Base-by-base conservation (phyloP, 2,329 filamentous ascomycete species). In the Aspergillus awamori region DNA sequence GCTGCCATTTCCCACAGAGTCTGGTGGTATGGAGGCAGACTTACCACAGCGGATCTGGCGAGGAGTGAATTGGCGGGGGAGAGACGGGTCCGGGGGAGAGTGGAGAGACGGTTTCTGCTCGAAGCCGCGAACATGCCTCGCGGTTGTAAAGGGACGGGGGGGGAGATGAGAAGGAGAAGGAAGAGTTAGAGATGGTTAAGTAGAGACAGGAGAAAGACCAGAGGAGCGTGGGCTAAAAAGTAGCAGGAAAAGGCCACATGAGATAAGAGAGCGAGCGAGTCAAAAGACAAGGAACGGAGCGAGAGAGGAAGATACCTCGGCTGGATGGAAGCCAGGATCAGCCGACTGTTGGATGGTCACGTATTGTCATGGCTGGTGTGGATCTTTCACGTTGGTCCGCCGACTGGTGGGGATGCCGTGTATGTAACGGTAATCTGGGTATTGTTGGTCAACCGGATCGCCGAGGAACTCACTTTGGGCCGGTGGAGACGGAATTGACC, bases 91-190 rank as follows among this genome's bases (percentile, higher is more conserved):
- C 77, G 74, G 70, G 74, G 69, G 64, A 79, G 68, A 69, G 76
- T 68, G 64, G 72, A 70, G 64, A 80, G 72, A 72, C 77, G 77
- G 72, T 74, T 76, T 72, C 77, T 69, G 65, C 76, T 73, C 73
- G 76, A 73, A 70, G 76, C 76, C 69, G 74, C 72, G 71, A 80
- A 80, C 77, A 80, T 80, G 68, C 72, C 76, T 75, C 72, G 66
- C 60, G 55, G 63, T 62, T 65, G 58, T 70, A 54, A 65, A 53
- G 39, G 20, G 36, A 11, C 48, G 20, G 43, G 33, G 53, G 17
- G 55, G 30, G 59, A 48, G 52, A 61, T 53, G 61, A 62, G 45
- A 24, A 26, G 48, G 49, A 51, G 30, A 65, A 66, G 49, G 51
- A 56, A 67, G 55, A 60, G 56, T 43, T 39, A 20, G 13, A 57